Evolutionary conservation across 495 filamentous ascomycete genomes (phyloP), one percentile per base, ranked within the genome.

Genomic region (Rostrohypoxylon terebratum): DNA sequence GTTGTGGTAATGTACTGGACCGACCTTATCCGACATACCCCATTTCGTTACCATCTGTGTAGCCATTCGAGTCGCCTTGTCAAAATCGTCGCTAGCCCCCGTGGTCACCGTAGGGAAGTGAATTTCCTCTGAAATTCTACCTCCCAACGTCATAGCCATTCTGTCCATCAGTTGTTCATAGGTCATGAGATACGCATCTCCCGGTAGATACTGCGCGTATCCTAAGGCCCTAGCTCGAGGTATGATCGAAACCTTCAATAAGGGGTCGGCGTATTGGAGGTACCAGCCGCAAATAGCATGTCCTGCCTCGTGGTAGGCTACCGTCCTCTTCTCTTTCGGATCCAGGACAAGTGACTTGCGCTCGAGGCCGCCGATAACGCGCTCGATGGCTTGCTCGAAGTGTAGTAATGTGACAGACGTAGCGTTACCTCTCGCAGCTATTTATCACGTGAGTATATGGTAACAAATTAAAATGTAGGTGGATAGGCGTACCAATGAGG

Each of bases 211-310:
- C 80, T 99, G 96, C 7, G 96, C 96, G 77, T 99, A 99, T 18
- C 96, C 96, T 23, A 99, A 85, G 55, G 94, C 96, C 78, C 94
- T 91, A 68, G 94, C 95, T 78, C 96, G 94, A 13, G 96, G 96
- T 76, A 99, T 98, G 81, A 99, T 99, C 62, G 93, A 96, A 57
- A 99, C 96, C 85, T 99, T 99, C 62, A 99, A 92, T 8, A 99
- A 88, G 14, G 96, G 96, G 74, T 98, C 96, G 18, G 96, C 96
- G 80, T 93, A 96, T 82, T 91, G 90, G 86, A 99, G 93, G 85
- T 91, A 99, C 96, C 96, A 99, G 66, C 96, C 96, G 82, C 96
- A 99, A 79, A 99, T 94, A 69, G 96, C 96, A 79, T 99, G 96
- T 59, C 96, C 96, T 60, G 96, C 96, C 84, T 99, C 96, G 83